Evolutionary conservation across 805 yeast species (phyloP), one percentile per base, ranked within the genome.

Genomic region (Candida hungchunana): DNA sequence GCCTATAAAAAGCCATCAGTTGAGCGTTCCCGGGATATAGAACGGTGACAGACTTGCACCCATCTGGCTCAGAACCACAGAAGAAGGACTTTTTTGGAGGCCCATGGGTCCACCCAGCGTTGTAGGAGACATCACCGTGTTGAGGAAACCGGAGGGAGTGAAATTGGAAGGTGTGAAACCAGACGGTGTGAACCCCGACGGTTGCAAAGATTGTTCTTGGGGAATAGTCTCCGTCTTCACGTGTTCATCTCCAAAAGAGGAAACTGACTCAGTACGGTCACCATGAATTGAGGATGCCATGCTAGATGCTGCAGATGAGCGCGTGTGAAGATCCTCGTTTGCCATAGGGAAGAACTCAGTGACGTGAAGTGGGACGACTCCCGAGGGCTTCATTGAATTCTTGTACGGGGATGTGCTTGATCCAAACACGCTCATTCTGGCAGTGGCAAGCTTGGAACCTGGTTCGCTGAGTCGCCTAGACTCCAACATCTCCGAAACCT

Each of bases 401-500:
- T n/a, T n/a, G n/a, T n/a, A n/a, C n/a, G n/a, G n/a, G n/a, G n/a
- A n/a, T n/a, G n/a, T n/a, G n/a, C n/a, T n/a, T n/a, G n/a, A n/a
- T n/a, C n/a, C n/a, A n/a, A n/a, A n/a, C n/a, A n/a, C n/a, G n/a
- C n/a, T n/a, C n/a, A n/a, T n/a, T n/a, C n/a, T n/a, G n/a, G n/a
- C n/a, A n/a, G n/a, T n/a, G n/a, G n/a, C n/a, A n/a, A n/a, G n/a
- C n/a, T n/a, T n/a, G 22, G 10, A 29, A 9, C 24, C 24, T 9
- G 27, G 7, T 13, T 25, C 27, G 27, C 27, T 25, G 15, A 46
- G 32, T 26, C 37, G 33, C 34, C 42, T 44, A 15, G 47, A 43
- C 19, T 40, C 40, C 27, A 50, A 26, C 12, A 39, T 23, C 8
- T 35, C 40, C 2, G 45, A 32, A 23, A 50, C 46, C 36, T 47